These are phyloP conservation scores for Coemansia sp. DNA, from an alignment of 192 early-diverging fungal genomes.

Conservation along the genomic window DNA sequence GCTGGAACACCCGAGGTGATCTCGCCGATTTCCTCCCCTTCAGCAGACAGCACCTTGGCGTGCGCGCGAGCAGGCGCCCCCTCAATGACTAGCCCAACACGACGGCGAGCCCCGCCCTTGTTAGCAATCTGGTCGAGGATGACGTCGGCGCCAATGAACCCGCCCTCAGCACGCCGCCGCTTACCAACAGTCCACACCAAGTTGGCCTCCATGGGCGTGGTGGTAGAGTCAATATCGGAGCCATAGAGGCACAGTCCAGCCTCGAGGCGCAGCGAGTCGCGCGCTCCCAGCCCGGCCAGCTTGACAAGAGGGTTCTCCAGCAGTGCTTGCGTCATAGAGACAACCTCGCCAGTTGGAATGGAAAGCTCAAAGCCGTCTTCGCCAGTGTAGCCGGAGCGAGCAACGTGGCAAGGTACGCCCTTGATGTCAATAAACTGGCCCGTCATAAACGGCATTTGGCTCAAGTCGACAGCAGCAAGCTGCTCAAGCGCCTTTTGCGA, in stretches of 20 bases:
- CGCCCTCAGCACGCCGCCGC: constrained; percentile 83
- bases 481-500: constrained; percentile 72
- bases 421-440: constrained; percentile 71
- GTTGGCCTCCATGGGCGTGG: constrained; percentile 91
- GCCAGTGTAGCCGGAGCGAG: constrained; percentile 97
- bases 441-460: constrained; percentile 90
- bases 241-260: constrained; percentile 98
- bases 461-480: constrained; percentile 62
- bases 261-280: constrained; percentile 94
- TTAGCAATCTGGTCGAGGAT: constrained; percentile 85
- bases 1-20: constrained; percentile 94
- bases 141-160: constrained; percentile 87
- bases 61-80: constrained; percentile 91
- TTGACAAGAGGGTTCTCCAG: constrained; percentile 76
- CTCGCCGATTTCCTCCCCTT: constrained; percentile 72
- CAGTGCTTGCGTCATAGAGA: constrained; percentile 69
- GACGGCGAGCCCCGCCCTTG: constrained; percentile 74
- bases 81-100: constrained; percentile 89
- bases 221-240: constrained; percentile 91
- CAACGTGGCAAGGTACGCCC: constrained; percentile 83
- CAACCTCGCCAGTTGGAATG: constrained; percentile 74
- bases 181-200: constrained; percentile 97
- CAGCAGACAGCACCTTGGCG: constrained; percentile 68
- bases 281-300: constrained; percentile 93
- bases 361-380: constrained; percentile 99